Evolutionary conservation across 306 rosid genomes (phyloP).

Genomic region (Phaseolus lunatus): DNA sequence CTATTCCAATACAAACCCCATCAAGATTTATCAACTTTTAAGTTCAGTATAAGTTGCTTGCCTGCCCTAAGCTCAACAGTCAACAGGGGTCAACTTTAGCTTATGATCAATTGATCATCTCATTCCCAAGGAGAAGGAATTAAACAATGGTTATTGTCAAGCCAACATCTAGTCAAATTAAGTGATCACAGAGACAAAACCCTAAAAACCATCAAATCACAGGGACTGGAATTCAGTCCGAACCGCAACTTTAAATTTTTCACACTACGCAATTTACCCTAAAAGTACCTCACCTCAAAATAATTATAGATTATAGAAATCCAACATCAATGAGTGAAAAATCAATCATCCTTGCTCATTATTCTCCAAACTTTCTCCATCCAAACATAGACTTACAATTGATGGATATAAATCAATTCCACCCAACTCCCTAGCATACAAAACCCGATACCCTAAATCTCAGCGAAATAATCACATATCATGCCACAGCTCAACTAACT

Average conservation of each 20-base stretch:
- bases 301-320: neutral
- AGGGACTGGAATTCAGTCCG: neutral
- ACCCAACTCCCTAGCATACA: constrained; percentile 15
- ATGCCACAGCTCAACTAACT: constrained; percentile 28
- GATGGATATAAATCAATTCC: constrained; percentile 34
- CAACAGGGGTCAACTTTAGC: neutral
- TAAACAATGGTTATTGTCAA: neutral
- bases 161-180: constrained; percentile 31
- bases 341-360: neutral
- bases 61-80: constrained; percentile 8
- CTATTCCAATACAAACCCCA: constrained; percentile 20
- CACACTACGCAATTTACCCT: neutral
- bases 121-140: constrained; percentile 25
- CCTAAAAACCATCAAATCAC: constrained; percentile 6
- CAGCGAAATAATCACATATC: neutral
- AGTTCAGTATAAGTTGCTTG: constrained; percentile 17
- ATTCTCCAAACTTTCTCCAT: constrained; percentile 28
- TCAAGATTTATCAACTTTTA: constrained; percentile 29
- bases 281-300: constrained; percentile 1
- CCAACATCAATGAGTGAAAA: constrained; percentile 17
- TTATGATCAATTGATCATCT: neutral
- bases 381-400: constrained; percentile 14
- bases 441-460: constrained; percentile 29
- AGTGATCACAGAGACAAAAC: constrained; percentile 2
- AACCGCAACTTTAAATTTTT: constrained; percentile 6